phyloP scores from a whole-genome alignment of 148 eudicot species.

The Heliosperma pusillum region DNA sequence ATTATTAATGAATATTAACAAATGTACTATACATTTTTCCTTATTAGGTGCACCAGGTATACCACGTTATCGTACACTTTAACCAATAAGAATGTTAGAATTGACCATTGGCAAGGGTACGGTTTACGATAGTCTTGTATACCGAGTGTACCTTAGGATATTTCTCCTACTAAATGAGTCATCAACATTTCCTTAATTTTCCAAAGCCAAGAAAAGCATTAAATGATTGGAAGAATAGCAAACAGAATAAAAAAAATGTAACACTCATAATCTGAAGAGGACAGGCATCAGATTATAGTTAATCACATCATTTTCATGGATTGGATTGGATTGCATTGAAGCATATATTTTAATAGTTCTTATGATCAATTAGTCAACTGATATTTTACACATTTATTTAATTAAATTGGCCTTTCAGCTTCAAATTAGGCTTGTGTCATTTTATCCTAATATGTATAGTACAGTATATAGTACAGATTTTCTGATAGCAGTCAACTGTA shows the following conservation, averaged over 20 bases:
- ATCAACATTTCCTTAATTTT: background rate
- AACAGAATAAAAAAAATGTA: background rate
- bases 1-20: no score
- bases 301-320: background rate
- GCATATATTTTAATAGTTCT: background rate
- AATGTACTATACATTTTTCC: no score
- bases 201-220: background rate
- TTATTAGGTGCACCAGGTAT: no score
- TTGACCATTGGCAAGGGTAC: no score
- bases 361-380: conserved; percentile 2
- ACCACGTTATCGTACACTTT: no score
- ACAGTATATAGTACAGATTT: conserved; percentile 13
- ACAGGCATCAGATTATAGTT: background rate
- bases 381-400: background rate
- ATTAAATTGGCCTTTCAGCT: background rate
- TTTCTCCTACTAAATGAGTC: background rate
- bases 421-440: background rate
- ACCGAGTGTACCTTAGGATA: no score
- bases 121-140: no score
- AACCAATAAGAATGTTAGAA: no score
- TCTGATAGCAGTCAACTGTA: conserved; percentile 11
- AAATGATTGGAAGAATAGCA: background rate
- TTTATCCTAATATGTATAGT: conserved; percentile 6
- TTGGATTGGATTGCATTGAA: background rate
- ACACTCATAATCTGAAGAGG: background rate